Base-by-base conservation (phyloP, 192 early-diverging fungal species). In the Allomyces macrogynus region DNA sequence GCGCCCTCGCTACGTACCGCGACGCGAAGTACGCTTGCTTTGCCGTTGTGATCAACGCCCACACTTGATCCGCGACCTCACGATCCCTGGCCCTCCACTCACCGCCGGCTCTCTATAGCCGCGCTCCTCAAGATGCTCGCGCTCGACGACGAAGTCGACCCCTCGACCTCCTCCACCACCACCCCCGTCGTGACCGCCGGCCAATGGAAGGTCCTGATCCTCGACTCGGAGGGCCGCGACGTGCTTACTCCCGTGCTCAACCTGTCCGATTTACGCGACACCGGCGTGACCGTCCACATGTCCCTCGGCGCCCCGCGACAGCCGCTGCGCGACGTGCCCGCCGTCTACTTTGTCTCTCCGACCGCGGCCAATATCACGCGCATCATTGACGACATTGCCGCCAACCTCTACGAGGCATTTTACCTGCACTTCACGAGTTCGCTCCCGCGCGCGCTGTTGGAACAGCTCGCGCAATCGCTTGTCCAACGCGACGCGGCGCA, bases 271-370 rank as follows among this genome's bases (percentile, higher is more conserved):
- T 78, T 99, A 65, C 84, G 96, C 40, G 90, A 94, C 63, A 84
- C 87, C 72, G 96, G 96, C 42, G 83, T 99, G 23, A 99, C 96
- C 0, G 89, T 99, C 43, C 94, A 99, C 67, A 96, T 99, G 96
- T 91, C 77, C 42, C 67, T 70, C 14, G 9, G 24, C 10, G 14
- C 20, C 18, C 61, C 64, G 16, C 78, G 96, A 61, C 87, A 89
- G 63, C 76, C 92, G 9, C 89, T 99, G 63, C 80, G 91, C 0
- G 95, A 99, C 72, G 96, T 97, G 5, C 96, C 96, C 10, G 92
- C 93, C 7, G 78, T 99, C 54, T 99, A 99, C 73, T 94, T 99
- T 78, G 73, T 95, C 1, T 84, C 91, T 73, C 93, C 96, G 2
- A 89, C 84, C 24, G 77, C 81, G 1, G 92, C 96, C 40, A 95